phyloP scores from a whole-genome alignment of 2,329 filamentous ascomycete genomes.

The Claviceps purpurea region DNA sequence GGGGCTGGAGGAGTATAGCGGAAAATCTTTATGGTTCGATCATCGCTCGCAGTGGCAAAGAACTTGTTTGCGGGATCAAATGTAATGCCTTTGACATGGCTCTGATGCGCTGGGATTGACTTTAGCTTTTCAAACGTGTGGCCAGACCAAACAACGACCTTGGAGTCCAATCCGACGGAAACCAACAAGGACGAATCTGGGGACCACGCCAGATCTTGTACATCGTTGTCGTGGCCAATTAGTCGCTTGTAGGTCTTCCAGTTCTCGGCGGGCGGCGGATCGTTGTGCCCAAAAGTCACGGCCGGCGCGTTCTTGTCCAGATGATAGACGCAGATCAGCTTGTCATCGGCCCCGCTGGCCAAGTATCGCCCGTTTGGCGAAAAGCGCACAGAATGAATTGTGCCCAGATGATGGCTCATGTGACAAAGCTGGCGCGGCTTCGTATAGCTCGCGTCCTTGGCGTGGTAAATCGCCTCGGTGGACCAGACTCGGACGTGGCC shows the following conservation, averaged over 20 bases:
- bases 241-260: conserved; percentile 92
- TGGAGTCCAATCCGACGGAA: conserved; percentile 92
- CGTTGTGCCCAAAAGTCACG: conserved; percentile 76
- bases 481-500: conserved; percentile 97
- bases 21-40: conserved; percentile 93
- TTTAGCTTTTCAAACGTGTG: conserved; percentile 97
- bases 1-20: conserved; percentile 82
- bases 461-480: conserved; percentile 80
- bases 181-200: conserved; percentile 90
- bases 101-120: conserved; percentile 82
- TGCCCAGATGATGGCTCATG: conserved; percentile 96
- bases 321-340: conserved; percentile 95
- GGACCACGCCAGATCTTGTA: conserved; percentile 96
- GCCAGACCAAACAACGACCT: conserved; percentile 96
- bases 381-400: conserved; percentile 93
- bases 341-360: conserved; percentile 94
- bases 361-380: conserved; percentile 91
- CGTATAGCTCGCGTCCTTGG: conserved; percentile 55
- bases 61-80: conserved; percentile 99
- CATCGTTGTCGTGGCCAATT: conserved; percentile 95
- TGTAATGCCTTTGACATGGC: conserved; percentile 96
- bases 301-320: conserved; percentile 72
- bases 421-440: conserved; percentile 89
- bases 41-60: conserved; percentile 95
- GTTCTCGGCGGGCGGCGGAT: conserved; percentile 87